These are phyloP conservation scores for Trapa bicornis DNA, from an alignment of 345 rosid genomes.

Conservation along the genomic window DNA sequence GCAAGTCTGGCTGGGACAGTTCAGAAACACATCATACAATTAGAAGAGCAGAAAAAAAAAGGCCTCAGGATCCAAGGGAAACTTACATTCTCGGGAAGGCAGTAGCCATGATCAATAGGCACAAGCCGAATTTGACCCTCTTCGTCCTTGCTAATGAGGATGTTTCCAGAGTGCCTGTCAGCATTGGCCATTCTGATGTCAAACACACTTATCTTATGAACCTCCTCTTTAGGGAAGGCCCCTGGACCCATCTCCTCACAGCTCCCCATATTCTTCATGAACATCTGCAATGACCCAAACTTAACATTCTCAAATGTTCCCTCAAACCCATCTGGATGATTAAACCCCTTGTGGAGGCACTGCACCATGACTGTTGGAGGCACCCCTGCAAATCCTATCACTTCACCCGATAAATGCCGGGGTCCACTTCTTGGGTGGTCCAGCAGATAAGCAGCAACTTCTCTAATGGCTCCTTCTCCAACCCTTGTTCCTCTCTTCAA, in stretches of 20 bases:
- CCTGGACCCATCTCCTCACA: conserved; percentile 90
- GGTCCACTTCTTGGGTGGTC: conserved; percentile 69
- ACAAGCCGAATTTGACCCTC: conserved; percentile 30
- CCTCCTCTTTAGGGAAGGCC: conserved; percentile 66
- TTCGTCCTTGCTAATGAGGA: no score
- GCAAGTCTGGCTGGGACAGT: no score
- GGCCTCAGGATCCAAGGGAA: neutral
- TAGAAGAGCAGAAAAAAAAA: neutral
- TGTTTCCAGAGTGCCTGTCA: conserved; percentile 50
- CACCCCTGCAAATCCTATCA: conserved; percentile 77
- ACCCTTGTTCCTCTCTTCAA: conserved; percentile 78
- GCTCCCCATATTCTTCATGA: conserved; percentile 62
- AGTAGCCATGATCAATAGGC: conserved; percentile 96
- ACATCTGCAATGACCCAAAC: conserved; percentile 90
- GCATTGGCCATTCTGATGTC: conserved; percentile 88
- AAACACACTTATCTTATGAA: conserved; percentile 79
- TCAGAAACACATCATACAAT: neutral
- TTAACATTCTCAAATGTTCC: conserved; percentile 30
- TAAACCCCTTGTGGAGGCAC: conserved; percentile 62
- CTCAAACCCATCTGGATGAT: conserved; percentile 51
- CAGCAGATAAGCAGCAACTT: conserved; percentile 76
- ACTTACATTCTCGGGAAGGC: conserved; percentile 69
- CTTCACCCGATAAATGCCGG: conserved; percentile 29
- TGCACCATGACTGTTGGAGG: conserved; percentile 70
- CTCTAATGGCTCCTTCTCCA: conserved; percentile 83